phyloP scores from a whole-genome alignment of 129 eudicot genomes.

The Centrapalus pauciflorus region DNA sequence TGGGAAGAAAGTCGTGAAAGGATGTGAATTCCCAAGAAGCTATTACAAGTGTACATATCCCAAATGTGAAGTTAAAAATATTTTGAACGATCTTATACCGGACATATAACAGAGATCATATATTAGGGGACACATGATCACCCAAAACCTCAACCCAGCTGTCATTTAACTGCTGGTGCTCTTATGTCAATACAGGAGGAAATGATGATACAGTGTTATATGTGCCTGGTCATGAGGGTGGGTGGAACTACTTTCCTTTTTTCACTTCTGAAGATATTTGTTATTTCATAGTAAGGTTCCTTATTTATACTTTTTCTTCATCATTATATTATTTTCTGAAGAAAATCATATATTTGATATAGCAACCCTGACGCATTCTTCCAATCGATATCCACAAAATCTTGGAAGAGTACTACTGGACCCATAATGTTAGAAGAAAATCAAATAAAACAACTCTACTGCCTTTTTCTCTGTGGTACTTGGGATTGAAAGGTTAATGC shows the following conservation, averaged over 20 bases:
- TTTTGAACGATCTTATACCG: slow-evolving; percentile 69
- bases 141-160: slow-evolving; percentile 70
- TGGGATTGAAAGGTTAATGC: background rate
- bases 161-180: slow-evolving; percentile 57
- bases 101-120: slow-evolving; percentile 65
- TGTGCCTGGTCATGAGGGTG: slow-evolving; percentile 49
- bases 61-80: slow-evolving; percentile 76
- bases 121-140: slow-evolving; percentile 86
- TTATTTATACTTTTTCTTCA: background rate
- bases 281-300: background rate
- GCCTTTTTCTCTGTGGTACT: background rate
- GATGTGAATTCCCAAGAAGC: slow-evolving; percentile 86
- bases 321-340: background rate
- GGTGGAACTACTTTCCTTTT: background rate
- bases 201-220: slow-evolving; percentile 35
- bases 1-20: slow-evolving; percentile 85
- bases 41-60: slow-evolving; percentile 86
- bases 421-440: slow-evolving; percentile 25
- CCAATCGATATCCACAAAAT: slow-evolving; percentile 39
- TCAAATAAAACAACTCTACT: slow-evolving; percentile 5
- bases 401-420: slow-evolving; percentile 45
- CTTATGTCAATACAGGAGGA: slow-evolving; percentile 56
- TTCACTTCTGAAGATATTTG: background rate
- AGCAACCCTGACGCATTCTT: slow-evolving; percentile 40
- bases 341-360: slow-evolving; percentile 37